Evolutionary conservation across 169 alveolate species (phyloP).

Genomic region (Eimeria acervulina): DNA sequence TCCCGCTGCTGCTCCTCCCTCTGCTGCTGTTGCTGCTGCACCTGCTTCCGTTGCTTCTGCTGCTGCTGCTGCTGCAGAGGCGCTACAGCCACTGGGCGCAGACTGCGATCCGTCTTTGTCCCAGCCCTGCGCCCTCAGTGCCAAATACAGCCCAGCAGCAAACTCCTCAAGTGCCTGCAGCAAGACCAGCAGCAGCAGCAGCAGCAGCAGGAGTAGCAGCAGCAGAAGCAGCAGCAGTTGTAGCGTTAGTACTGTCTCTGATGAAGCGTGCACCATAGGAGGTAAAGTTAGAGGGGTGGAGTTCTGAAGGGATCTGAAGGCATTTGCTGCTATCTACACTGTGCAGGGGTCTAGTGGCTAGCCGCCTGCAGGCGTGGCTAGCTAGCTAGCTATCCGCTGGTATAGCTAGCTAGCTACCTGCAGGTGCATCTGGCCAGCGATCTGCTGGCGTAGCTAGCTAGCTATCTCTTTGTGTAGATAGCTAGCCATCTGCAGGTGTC

Average conservation of each 20-base stretch:
- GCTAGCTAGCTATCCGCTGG: too few relatives aligned
- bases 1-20: not conserved
- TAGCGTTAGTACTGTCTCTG: too few relatives aligned
- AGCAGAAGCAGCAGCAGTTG: too few relatives aligned
- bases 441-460: too few relatives aligned
- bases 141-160: slow-evolving; percentile 1
- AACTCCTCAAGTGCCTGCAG: slow-evolving; percentile 23
- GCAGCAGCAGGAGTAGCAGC: not conserved
- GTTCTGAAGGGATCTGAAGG: too few relatives aligned
- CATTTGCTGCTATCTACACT: too few relatives aligned
- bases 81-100: not conserved
- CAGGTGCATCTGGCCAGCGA: too few relatives aligned
- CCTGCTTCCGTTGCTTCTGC: not conserved
- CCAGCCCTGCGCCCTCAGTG: slow-evolving; percentile 13
- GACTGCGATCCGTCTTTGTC: not conserved
- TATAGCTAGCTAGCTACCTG: too few relatives aligned
- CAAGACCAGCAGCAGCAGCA: not conserved
- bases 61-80: not conserved
- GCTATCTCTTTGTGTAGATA: too few relatives aligned
- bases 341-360: not conserved
- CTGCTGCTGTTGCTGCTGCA: not conserved
- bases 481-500: too few relatives aligned
- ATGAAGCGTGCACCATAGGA: not conserved
- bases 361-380: not conserved
- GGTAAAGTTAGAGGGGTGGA: too few relatives aligned